These are phyloP conservation scores for Neurospora pannonica DNA, from an alignment of 495 filamentous ascomycete species.

Conservation along the genomic window DNA sequence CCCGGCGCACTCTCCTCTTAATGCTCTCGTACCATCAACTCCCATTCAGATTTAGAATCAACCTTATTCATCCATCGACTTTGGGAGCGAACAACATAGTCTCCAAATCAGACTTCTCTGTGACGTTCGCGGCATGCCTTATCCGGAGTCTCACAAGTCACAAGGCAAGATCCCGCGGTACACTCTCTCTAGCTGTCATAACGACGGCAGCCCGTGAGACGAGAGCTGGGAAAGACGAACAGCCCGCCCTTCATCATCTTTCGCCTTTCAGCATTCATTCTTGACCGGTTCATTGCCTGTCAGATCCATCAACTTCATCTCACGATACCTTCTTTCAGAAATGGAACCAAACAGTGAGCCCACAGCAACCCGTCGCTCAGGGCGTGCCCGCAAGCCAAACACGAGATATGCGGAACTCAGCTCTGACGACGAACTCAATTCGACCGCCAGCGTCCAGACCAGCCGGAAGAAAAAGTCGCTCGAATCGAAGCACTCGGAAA, in stretches of 20 bases:
- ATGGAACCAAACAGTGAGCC: neutral
- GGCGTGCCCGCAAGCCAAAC: slow-evolving; percentile 21
- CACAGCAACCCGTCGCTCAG: slow-evolving; percentile 21
- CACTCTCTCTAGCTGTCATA: neutral
- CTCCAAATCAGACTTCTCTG: neutral
- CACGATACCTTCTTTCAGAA: neutral
- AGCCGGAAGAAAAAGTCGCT: neutral
- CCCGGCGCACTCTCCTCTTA: neutral
- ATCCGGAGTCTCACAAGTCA: neutral
- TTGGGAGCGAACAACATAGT: neutral
- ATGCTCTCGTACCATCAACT: neutral
- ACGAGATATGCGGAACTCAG: slow-evolving; percentile 14
- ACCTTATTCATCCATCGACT: neutral
- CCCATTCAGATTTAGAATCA: neutral
- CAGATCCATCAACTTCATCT: neutral
- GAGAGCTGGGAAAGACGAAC: neutral
- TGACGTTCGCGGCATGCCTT: neutral
- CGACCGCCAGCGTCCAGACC: neutral
- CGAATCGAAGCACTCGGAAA: neutral
- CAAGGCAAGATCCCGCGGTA: neutral
- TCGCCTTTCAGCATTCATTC: neutral
- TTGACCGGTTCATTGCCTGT: neutral
- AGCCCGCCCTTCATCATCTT: neutral
- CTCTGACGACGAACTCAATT: slow-evolving; percentile 5
- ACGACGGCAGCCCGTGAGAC: neutral